Evolutionary conservation across 2,329 filamentous ascomycete species (phyloP), one percentile per base, ranked within the genome.

Genomic region (Trichoderma gracile): DNA sequence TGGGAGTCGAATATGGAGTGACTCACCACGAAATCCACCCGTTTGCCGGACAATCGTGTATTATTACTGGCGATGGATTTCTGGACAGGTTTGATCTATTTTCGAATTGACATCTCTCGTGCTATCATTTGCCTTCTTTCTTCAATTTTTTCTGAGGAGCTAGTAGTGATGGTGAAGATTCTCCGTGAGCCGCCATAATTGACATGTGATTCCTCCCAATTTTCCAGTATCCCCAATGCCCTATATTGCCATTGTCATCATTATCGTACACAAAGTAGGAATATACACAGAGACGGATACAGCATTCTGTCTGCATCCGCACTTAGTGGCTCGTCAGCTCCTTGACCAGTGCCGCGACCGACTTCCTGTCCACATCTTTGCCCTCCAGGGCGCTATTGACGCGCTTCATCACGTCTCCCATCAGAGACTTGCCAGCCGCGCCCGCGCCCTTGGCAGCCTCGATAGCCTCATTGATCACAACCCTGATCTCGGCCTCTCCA

Each of bases 351-450:
- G 78, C 84, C 4, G 82, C 83, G 54, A 93, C 77, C 68, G 84
- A 81, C 59, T 81, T 82, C 76, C 82, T 86, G 72, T 92, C 85
- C 42, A 90, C 82, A 45, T 84, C 81, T 76, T 87, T 88, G 42
- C 85, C 89, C 65, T 87, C 84, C 30, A 91, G 76, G 30, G 78
- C 77, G 4, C 78, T 77, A 59, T 85, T 75, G 12, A 90, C 74
- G 67, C 78, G 81, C 79, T 86, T 89, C 82, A 92, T 84, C 10
- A 89, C 81, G 63, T 85, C 81, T 4, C 88, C 87, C 67, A 87
- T 76, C 55, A 81, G 74, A 15, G 79, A 71, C 73, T 86, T 85
- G 55, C 71, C 72, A 9, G 72, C 74, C 3, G 69, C 72, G 42
- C 80, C 82, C 21, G 81, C 81, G 30, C 75, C 77, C 70, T 79